Base-by-base conservation (phyloP, 1,284 basidiomycete genomes). In the Pisolithus thermaeus region DNA sequence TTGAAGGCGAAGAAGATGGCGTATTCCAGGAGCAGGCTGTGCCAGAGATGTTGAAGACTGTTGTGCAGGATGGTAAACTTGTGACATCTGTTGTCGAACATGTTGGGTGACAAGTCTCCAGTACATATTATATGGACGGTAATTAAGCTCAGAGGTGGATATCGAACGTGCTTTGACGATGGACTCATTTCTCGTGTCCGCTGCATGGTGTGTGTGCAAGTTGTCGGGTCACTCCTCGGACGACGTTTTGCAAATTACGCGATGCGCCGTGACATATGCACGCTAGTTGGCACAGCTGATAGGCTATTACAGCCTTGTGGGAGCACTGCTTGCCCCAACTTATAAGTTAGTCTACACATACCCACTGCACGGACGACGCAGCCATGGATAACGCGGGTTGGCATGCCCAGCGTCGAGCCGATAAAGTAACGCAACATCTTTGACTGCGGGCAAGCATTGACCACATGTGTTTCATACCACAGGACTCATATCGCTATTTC, bases 11-110 rank as follows among this genome's bases (percentile, higher is more conserved):
- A 61, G 93, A 96, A 65, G 90, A 95, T 12, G 97, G 95, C 11
- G 80, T 96, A 48, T 97, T 94, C 62, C 81, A 83, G 56, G 97
- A 99, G 71, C 84, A 85, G 59, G 81, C 96, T 2, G 75, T 99
- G 37, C 97, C 97, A 1, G 97, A 99, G 73, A 98, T 98, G 88
- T 78, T 99, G 70, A 91, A 86, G 76, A 92, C 90, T 41, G 79
- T 82, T 45, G 75, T 99, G 20, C 75, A 82, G 65, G 74, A 83
- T 58, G 93, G 94, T n/a, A 96, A 90, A 69, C 72, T 97, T 51
- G 79, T 93, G 46, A 96, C 93, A 9, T 83, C 76, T 27, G 82
- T 95, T 44, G 88, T 97, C n/a, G 93, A 97, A 67, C 93, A 97
- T 67, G 73, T 77, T 58, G 92, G 90, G 36, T 95, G 56, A 51